These are phyloP conservation scores for Phalaenopsis equestris DNA, from an alignment of 106 monocot species.

Conservation along the genomic window DNA sequence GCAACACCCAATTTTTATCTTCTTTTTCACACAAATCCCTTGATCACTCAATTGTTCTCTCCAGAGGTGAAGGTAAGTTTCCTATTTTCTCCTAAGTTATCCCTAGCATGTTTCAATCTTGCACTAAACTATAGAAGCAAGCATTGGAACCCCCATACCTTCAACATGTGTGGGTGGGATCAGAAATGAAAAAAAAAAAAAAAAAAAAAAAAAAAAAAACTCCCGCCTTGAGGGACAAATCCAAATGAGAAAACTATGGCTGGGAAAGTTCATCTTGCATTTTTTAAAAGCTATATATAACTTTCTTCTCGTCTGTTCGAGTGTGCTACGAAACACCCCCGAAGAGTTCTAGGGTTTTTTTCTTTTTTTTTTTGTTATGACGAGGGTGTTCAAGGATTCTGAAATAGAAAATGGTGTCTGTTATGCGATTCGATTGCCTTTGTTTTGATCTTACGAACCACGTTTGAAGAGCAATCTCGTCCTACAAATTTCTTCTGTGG, in stretches of 20 bases:
- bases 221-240: background rate
- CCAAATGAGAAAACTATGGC: background rate
- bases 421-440: background rate
- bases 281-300: background rate
- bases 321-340: background rate
- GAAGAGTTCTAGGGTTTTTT: too few species aligned
- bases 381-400: background rate
- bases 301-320: background rate
- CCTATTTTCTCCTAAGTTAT: background rate
- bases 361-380: background rate
- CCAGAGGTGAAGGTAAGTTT: too few species aligned
- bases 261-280: background rate
- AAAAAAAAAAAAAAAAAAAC: background rate
- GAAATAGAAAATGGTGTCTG: background rate
- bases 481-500: background rate
- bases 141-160: background rate
- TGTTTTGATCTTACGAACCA: background rate
- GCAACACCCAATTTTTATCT: background rate
- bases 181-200: background rate
- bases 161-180: background rate
- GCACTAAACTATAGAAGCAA: background rate
- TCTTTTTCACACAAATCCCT: background rate
- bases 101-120: background rate
- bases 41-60: too few species aligned
- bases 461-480: background rate